Percentiles rank a stretch among this genome's conserved stretches.
phyloP scores from a whole-genome alignment of 2,329 filamentous ascomycete species.

The Ascochyta clinopodiicola region DNA sequence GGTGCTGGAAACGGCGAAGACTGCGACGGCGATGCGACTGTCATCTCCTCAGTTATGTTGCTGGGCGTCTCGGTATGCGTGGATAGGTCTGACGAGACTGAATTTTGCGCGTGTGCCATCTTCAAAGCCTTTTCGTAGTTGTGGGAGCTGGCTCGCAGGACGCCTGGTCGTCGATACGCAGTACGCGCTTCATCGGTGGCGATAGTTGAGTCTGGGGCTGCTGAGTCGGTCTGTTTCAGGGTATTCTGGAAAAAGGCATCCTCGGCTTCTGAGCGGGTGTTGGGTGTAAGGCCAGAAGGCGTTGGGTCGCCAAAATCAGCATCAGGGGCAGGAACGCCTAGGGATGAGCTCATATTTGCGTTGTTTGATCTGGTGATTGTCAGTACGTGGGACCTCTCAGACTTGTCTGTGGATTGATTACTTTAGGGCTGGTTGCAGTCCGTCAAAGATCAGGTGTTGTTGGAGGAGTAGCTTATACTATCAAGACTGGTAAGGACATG shows the following conservation, averaged over 20 bases:
- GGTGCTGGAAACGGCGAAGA: slow-evolving; percentile 34
- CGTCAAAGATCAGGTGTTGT: background rate
- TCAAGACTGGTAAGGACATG: background rate
- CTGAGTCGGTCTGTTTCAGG: slow-evolving; percentile 43
- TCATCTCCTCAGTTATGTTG: slow-evolving; percentile 14
- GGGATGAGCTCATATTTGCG: slow-evolving; percentile 27
- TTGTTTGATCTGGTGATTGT: background rate
- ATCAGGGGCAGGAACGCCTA: slow-evolving; percentile 28
- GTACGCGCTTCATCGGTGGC: slow-evolving; percentile 31
- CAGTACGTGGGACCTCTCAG: background rate
- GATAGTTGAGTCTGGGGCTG: slow-evolving; percentile 38
- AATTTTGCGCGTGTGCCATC: slow-evolving; percentile 27
- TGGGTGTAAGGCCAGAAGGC: slow-evolving; percentile 45
- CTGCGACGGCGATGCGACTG: slow-evolving; percentile 26
- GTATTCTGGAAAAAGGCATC: slow-evolving; percentile 42
- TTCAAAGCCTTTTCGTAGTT: slow-evolving; percentile 43
- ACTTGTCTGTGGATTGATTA: background rate
- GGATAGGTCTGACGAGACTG: slow-evolving; percentile 34
- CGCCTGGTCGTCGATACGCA: slow-evolving; percentile 37
- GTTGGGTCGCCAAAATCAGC: slow-evolving; percentile 33
- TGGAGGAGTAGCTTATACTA: background rate
- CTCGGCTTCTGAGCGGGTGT: slow-evolving; percentile 46
- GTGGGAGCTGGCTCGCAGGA: slow-evolving; percentile 34
- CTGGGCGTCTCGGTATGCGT: slow-evolving; percentile 20
- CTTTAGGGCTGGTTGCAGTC: background rate